Evolutionary conservation across 2,329 filamentous ascomycete genomes (phyloP), one percentile per base, ranked within the genome.

Genomic region (Colletotrichum noveboracense): DNA sequence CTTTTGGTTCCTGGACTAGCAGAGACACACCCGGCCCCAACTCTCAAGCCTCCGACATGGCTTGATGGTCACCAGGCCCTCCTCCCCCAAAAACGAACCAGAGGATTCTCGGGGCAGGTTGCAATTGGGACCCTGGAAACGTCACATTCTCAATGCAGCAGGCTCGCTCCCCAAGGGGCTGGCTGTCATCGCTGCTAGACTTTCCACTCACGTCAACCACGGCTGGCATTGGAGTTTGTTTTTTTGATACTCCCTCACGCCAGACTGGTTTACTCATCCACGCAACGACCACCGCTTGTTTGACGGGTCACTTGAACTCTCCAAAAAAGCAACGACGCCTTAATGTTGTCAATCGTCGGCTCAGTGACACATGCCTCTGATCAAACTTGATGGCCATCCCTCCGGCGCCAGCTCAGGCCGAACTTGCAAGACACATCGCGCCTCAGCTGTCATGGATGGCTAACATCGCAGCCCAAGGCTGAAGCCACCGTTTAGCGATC

Each of bases 41-140:
- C 70, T 58, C 64, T 56, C 36, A 64, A 62, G 38, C 38, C 38
- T 60, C 43, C 56, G n/a, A 38, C 71, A 74, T 65, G 71, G 58
- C 34, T 55, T 36, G 28, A 21, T 69, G 70, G 64, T 72, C 74
- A 76, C 64, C 34, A 52, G 70, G 70, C n/a, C 36, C 16, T 43
- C 36, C 16, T 43, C 36, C 36, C 16, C 36, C 36, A 8, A 72
- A 24, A 64, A 18, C 28, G 34, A 66, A 34, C 55, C 24, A 38
- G 28, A 18, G 61, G 28, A n/a, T 14, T 66, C 16, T 75, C n/a
- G 38, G 56, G 55, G n/a, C 26, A 69, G 56, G 64, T 60, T 65
- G 65, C 70, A 66, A 61, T 65, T 36, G 36, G 65, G 74, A 76
- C 70, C 70, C 65, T 68, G 38, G 55, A 69, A 68, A 74, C 64